Conservation (phyloP, 495 filamentous ascomycete species). For the Xylaria acuta region DNA sequence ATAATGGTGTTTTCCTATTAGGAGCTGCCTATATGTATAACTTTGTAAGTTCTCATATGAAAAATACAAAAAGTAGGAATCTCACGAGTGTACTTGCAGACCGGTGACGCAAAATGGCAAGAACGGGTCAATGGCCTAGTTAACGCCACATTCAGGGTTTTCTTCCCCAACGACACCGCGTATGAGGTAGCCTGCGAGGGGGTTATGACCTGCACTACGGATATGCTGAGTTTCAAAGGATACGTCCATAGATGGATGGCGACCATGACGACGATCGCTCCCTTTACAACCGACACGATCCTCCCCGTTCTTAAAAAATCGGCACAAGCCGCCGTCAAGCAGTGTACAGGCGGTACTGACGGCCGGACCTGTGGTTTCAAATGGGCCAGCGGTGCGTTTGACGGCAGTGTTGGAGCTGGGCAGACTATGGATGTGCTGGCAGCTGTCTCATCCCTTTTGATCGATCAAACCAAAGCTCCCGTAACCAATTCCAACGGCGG, state of each 20-base stretch:
- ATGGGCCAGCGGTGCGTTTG: conserved; percentile 68
- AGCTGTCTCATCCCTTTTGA: conserved; percentile 53
- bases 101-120: conserved; percentile 61
- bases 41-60: conserved; percentile 51
- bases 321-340: conserved; percentile 67
- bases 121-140: conserved; percentile 65
- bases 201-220: conserved; percentile 67
- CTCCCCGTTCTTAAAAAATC: conserved; percentile 67
- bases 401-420: conserved; percentile 58
- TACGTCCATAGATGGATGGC: conserved; percentile 81
- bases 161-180: conserved; percentile 62
- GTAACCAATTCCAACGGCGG: conserved; percentile 61
- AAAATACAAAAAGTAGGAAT: not conserved
- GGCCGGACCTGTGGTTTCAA: conserved; percentile 67
- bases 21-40: conserved; percentile 83
- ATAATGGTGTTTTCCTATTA: conserved; percentile 72
- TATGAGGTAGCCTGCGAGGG: conserved; percentile 75
- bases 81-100: conserved; percentile 22
- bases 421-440: conserved; percentile 66
- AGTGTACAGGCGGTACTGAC: conserved; percentile 67
- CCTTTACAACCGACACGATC: conserved; percentile 64
- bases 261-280: conserved; percentile 72
- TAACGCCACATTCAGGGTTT: conserved; percentile 63
- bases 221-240: conserved; percentile 81
- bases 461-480: conserved; percentile 48